Percentiles rank a stretch among this genome's conserved stretches.
phyloP scores from a whole-genome alignment of 2,329 filamentous ascomycete genomes.

The Epichloe hybrida region DNA sequence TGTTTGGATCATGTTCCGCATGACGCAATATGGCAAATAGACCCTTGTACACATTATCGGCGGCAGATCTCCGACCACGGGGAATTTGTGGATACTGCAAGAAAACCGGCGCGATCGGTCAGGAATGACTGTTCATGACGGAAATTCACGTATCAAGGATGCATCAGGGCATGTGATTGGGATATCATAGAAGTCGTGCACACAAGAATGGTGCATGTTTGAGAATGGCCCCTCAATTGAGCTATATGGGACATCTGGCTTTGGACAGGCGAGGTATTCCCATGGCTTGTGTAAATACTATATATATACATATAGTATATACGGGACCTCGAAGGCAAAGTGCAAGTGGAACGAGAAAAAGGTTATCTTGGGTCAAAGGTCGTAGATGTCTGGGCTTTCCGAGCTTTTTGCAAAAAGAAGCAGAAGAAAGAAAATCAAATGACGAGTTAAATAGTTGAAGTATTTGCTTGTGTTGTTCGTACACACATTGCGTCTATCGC shows the following conservation, averaged over 20 bases:
- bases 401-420: background rate
- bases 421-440: background rate
- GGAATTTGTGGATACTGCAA: background rate
- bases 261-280: background rate
- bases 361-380: background rate
- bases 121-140: constrained; percentile 3
- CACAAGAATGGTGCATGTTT: background rate
- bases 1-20: constrained; percentile 2
- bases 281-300: constrained; percentile 7
- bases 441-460: background rate
- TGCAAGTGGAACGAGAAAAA: background rate
- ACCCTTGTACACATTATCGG: constrained; percentile 3
- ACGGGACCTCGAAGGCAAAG: background rate
- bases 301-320: background rate
- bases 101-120: background rate
- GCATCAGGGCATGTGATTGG: constrained; percentile 4
- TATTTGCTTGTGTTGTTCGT: background rate
- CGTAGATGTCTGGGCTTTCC: background rate
- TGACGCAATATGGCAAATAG: background rate
- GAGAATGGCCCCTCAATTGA: constrained; percentile 5
- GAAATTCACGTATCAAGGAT: constrained; percentile 6
- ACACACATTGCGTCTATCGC: too few relatives aligned
- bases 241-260: background rate
- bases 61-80: constrained; percentile 2
- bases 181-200: constrained; percentile 5